Conservation (phyloP, 169 alveolate species). For the Eimeria praecox region DNA sequence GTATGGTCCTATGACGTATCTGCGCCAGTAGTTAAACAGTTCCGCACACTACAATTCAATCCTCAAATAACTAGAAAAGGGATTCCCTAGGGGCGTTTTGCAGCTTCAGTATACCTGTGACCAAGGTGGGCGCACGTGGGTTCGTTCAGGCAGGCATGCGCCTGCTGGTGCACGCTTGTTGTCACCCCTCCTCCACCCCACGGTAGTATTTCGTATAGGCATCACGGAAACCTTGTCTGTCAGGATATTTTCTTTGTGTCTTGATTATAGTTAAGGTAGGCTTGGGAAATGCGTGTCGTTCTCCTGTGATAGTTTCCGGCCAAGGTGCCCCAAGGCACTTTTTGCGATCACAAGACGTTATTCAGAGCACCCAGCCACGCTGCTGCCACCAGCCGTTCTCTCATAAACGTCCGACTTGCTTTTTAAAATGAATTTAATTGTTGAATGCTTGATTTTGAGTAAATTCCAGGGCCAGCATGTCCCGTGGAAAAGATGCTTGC, state of each 20-base stretch:
- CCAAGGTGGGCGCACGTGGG: conserved; percentile 41
- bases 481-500: not conserved
- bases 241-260: conserved; percentile 60
- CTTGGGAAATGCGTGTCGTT: not conserved
- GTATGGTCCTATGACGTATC: not conserved
- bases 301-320: not conserved
- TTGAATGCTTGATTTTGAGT: not conserved
- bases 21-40: not conserved
- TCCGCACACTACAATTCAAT: not conserved
- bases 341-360: not conserved
- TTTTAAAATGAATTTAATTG: not conserved
- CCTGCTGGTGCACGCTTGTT: conserved; percentile 67
- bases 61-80: not conserved
- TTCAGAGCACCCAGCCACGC: conserved; percentile 36
- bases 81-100: not conserved
- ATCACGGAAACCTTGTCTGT: conserved; percentile 9
- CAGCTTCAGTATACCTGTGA: not conserved
- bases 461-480: not conserved
- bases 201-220: not conserved
- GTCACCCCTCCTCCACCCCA: conserved; percentile 74
- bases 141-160: conserved; percentile 69
- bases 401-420: not conserved
- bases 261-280: conserved; percentile 41
- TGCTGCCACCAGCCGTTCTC: not conserved
- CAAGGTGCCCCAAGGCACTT: not conserved